These are phyloP conservation scores for Hyaloperonospora arabidopsidis DNA, from an alignment of 352 stramenopile species.

Conservation along the genomic window DNA sequence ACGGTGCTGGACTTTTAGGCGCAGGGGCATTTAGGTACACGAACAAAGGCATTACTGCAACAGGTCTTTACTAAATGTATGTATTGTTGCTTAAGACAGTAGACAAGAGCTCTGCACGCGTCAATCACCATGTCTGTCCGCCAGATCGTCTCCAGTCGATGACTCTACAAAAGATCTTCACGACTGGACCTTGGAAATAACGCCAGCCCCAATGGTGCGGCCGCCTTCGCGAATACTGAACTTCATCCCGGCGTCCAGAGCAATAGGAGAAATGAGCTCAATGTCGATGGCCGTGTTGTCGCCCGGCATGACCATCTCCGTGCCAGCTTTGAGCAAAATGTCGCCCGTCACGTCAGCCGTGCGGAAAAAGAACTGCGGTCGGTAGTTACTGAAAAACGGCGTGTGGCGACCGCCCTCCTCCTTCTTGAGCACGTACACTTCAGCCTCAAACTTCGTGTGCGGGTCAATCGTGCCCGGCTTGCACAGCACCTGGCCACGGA, in stretches of 20 bases:
- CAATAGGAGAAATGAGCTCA: slow-evolving; percentile 89
- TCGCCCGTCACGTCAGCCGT: slow-evolving; percentile 93
- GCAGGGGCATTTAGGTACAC: no score
- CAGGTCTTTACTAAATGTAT: slow-evolving; percentile 4
- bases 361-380: slow-evolving; percentile 96
- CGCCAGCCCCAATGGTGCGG: slow-evolving; percentile 91
- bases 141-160: slow-evolving; percentile 18
- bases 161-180: slow-evolving; percentile 37
- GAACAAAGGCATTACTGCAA: no score
- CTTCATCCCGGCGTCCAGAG: slow-evolving; percentile 88
- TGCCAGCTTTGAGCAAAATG: slow-evolving; percentile 76
- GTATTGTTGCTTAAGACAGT: slow-evolving; percentile 18
- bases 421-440: slow-evolving; percentile 94
- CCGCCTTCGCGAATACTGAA: slow-evolving; percentile 96
- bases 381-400: slow-evolving; percentile 96
- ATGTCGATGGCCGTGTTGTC: slow-evolving; percentile 92
- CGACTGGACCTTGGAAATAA: slow-evolving; percentile 87
- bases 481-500: slow-evolving; percentile 84
- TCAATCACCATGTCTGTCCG: slow-evolving; percentile 6
- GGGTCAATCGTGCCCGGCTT: slow-evolving; percentile 83
- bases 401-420: slow-evolving; percentile 95
- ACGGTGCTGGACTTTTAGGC: no score
- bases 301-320: slow-evolving; percentile 94
- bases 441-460: slow-evolving; percentile 91
- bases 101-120: slow-evolving; percentile 6